phyloP scores from a whole-genome alignment of 83 land plant species.

The Thuja plicata region DNA sequence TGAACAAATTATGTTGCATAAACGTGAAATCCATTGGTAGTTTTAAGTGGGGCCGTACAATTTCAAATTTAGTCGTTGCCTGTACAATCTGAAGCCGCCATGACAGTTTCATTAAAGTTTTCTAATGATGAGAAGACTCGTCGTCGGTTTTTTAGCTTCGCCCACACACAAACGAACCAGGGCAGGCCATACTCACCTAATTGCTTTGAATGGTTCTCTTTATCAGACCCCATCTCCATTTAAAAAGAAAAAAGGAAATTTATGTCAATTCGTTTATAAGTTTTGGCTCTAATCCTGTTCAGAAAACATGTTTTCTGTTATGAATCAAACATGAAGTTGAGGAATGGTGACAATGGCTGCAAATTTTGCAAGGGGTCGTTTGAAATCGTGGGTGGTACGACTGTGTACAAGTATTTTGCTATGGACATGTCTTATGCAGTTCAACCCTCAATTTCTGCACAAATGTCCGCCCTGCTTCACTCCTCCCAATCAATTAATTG shows the following conservation, averaged over 20 bases:
- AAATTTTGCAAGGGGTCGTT: slow-evolving; percentile 9
- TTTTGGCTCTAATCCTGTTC: not conserved
- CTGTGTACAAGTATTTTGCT: slow-evolving; percentile 54
- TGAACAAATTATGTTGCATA: no score
- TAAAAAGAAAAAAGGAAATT: not conserved
- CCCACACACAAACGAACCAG: not conserved
- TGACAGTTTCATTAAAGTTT: not conserved
- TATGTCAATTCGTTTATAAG: not conserved
- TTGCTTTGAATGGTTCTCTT: not conserved
- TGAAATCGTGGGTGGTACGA: slow-evolving; percentile 65
- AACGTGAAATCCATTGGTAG: no score
- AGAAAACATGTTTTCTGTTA: not conserved
- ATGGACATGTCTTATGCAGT: slow-evolving; percentile 76
- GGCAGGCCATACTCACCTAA: not conserved
- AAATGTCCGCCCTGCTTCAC: slow-evolving; percentile 65
- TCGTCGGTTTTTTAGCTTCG: not conserved
- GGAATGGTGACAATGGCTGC: slow-evolving; percentile 12
- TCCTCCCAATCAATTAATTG: not conserved
- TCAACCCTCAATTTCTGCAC: slow-evolving; percentile 53
- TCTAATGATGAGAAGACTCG: not conserved
- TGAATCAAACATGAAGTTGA: not conserved
- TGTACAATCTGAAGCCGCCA: not conserved
- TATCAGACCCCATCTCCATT: not conserved
- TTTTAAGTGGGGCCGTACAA: not conserved
- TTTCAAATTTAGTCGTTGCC: not conserved